Evolutionary conservation across 257 asterid species (phyloP).

Genomic region (Lycium ferocissimum): DNA sequence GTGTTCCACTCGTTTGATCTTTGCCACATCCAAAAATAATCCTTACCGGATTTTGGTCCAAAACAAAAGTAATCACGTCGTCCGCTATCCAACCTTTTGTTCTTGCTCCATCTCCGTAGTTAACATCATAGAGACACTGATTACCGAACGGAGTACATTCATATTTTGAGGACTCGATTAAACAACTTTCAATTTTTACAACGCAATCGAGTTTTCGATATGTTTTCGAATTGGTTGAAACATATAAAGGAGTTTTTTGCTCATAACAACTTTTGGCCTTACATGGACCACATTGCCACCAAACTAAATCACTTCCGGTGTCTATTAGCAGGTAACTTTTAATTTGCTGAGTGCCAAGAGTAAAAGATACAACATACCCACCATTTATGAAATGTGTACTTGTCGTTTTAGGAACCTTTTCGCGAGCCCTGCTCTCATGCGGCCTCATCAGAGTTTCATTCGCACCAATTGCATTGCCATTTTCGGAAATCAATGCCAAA

Average conservation of each 20-base stretch:
- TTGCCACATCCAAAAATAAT: neutral
- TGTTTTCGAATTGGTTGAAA: neutral
- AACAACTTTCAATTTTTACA: neutral
- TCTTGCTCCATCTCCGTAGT: neutral
- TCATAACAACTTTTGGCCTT: neutral
- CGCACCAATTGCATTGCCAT: neutral
- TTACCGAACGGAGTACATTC: neutral
- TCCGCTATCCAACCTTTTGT: neutral
- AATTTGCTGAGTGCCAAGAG: neutral
- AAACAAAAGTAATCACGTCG: neutral
- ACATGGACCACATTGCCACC: slow-evolving; percentile 22
- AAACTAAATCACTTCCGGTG: neutral
- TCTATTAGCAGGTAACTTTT: neutral
- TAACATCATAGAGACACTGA: neutral
- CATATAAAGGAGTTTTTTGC: neutral
- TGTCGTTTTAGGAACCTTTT: neutral
- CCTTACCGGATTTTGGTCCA: neutral
- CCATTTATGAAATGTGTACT: neutral
- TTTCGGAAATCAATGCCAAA: neutral
- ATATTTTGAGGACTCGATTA: neutral
- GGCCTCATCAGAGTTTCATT: neutral
- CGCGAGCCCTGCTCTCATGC: neutral
- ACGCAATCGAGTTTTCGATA: neutral
- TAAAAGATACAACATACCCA: neutral
- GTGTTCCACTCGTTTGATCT: neutral